Base-by-base conservation (phyloP, 1,139 yeast species). In the Kluyveromyces marxianus region DNA sequence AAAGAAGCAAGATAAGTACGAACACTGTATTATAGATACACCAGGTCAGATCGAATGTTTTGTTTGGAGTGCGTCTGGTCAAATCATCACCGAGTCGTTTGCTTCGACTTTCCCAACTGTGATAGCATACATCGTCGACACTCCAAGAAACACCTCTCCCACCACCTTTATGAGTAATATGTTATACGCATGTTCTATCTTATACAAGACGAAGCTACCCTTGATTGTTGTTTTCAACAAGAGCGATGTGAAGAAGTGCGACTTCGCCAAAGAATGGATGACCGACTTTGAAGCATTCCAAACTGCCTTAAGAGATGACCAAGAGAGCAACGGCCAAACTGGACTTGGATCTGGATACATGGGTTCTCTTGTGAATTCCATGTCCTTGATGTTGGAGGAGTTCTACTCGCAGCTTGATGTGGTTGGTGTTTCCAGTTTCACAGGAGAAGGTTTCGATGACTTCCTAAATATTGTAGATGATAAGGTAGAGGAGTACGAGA, bases 21-120 rank as follows among this genome's bases (percentile, higher is more conserved):
- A 78, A 30, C 83, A 89, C 63, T 86, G 92, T 51, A 83, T 94
- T 41, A 77, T 92, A 44, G 99, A 94, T 66, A 94, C 99, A 0
- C 99, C 99, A 0, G 99, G 99, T 5, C 99, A 94, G 67, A 94
- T 94, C 52, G 98, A 92, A 65, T 88, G 97, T 68, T 92, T 92
- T 63, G 89, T 92, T 44, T 85, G 95, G 95, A 83, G 95, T 41
- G 98, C 98, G 0, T 86, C 96, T 41, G 99, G 99, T 7, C 77
- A 97, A 25, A 94, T 94, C 52, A 87, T 94, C 48, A 90, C 97
- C 0, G 98, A 94, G 64, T 90, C 97, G 0, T 85, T 94, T 69
- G 98, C 98, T 1, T 86, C 96, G 1, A 79, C 95, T 2, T 88
- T 88, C 65, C 99, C 99, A 4, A 92, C 98, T 0, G 88, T 92